Percentiles rank a stretch among this genome's conserved stretches.
Conservation (phyloP, 768 basidiomycete species). For the Russula earlei region DNA sequence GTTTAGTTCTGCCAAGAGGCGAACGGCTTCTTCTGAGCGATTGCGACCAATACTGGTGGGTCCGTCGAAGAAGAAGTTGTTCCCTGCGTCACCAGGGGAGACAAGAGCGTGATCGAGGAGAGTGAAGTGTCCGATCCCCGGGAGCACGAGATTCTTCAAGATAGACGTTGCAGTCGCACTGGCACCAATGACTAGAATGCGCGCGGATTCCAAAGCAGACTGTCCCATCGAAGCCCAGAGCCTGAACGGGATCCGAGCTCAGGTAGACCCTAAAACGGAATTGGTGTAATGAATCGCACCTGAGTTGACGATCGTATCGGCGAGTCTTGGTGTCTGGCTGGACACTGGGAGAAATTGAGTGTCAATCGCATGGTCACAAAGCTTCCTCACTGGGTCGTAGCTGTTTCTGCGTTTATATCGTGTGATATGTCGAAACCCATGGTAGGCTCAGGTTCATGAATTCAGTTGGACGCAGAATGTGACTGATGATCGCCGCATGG, state of each 20-base stretch:
- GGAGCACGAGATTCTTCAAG: constrained; percentile 94
- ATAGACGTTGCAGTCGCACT: constrained; percentile 81
- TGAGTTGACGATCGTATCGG: constrained; percentile 89
- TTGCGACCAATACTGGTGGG: constrained; percentile 66
- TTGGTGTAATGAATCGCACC: constrained; percentile 37
- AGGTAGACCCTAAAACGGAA: neutral
- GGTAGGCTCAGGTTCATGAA: neutral
- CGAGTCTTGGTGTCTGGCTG: constrained; percentile 82
- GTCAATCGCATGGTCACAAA: neutral
- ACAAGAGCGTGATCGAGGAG: constrained; percentile 63
- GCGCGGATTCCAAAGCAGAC: constrained; percentile 73
- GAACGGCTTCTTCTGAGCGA: constrained; percentile 72
- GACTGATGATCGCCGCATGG: no score
- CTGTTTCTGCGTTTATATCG: constrained; percentile 39
- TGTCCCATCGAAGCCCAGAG: constrained; percentile 95
- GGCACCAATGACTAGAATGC: constrained; percentile 71
- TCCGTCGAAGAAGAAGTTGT: constrained; percentile 92
- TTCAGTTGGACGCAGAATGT: no score
- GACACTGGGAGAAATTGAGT: constrained; percentile 30
- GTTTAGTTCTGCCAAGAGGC: constrained; percentile 77
- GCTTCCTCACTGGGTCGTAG: constrained; percentile 30
- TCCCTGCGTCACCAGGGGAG: constrained; percentile 72
- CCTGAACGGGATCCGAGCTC: constrained; percentile 29
- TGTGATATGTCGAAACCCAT: constrained; percentile 31
- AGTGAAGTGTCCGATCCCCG: constrained; percentile 93